A percentile compares a stretch with the other conserved stretches of the same genome.
Evolutionary conservation across 2,329 filamentous ascomycete genomes (phyloP).

Genomic region (Cladosporium velox): DNA sequence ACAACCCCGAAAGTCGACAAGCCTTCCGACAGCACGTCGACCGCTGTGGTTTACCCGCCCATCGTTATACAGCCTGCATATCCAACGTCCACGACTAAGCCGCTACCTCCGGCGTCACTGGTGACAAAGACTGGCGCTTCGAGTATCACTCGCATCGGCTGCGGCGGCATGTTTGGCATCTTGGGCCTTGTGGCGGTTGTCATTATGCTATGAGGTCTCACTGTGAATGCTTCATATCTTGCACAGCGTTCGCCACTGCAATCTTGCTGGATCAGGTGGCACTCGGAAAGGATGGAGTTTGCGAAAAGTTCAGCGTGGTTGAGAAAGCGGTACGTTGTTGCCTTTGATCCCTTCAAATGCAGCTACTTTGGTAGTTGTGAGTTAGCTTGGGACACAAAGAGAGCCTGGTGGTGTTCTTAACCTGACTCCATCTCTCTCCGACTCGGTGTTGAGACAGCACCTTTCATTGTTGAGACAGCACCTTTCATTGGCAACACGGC

Average conservation of each 20-base stretch:
- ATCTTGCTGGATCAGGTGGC: not conserved
- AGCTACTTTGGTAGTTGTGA: not conserved
- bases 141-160: not conserved
- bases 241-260: not conserved
- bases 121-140: not conserved
- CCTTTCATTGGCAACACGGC: not conserved
- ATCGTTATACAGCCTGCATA: not conserved
- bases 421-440: not conserved
- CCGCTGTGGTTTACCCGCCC: not conserved
- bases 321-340: not conserved
- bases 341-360: too few species aligned
- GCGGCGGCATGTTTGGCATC: not conserved
- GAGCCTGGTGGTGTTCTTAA: not conserved
- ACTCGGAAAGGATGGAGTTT: not conserved
- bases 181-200: not conserved
- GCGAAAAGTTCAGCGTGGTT: not conserved
- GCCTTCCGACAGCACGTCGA: not conserved
- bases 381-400: not conserved
- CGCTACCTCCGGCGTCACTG: not conserved
- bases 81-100: not conserved
- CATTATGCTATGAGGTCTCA: not conserved
- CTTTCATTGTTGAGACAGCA: not conserved
- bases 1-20: not conserved
- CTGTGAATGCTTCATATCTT: not conserved
- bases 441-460: not conserved